Evolutionary conservation across 345 rosid species (phyloP).

Genomic region (Boechera stricta): DNA sequence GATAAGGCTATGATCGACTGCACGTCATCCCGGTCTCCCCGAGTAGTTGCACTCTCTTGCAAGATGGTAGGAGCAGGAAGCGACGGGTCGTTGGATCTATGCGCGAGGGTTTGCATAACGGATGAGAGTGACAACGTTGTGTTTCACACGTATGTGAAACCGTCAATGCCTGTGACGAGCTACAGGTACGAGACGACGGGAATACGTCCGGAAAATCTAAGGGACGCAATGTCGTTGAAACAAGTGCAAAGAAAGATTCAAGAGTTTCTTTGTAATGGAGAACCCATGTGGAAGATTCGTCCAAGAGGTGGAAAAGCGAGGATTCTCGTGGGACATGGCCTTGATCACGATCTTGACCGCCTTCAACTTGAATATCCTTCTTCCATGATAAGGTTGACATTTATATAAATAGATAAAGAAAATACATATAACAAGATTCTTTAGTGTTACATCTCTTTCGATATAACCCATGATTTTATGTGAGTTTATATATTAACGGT

Average conservation of each 20-base stretch:
- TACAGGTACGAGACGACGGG: constrained; percentile 89
- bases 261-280: constrained; percentile 88
- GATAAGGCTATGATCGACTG: constrained; percentile 60
- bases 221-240: constrained; percentile 74
- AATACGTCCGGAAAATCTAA: constrained; percentile 70
- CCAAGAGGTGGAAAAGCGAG: constrained; percentile 75
- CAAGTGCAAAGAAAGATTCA: constrained; percentile 81
- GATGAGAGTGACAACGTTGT: constrained; percentile 77
- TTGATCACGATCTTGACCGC: constrained; percentile 78
- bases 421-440: constrained; percentile 16
- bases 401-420: not conserved
- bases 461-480: not conserved
- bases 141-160: constrained; percentile 82
- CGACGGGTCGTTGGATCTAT: constrained; percentile 80
- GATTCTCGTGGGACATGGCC: constrained; percentile 93
- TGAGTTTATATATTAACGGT: not conserved
- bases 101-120: constrained; percentile 79
- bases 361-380: constrained; percentile 84
- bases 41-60: constrained; percentile 79
- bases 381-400: constrained; percentile 72
- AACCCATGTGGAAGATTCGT: constrained; percentile 90
- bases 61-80: constrained; percentile 97
- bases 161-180: constrained; percentile 72
- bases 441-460: constrained; percentile 13
- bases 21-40: constrained; percentile 53